A percentile compares a stretch with the other conserved stretches of the same genome.
Evolutionary conservation across 1,284 basidiomycete species (phyloP).

Genomic region (Leccinum fallax): DNA sequence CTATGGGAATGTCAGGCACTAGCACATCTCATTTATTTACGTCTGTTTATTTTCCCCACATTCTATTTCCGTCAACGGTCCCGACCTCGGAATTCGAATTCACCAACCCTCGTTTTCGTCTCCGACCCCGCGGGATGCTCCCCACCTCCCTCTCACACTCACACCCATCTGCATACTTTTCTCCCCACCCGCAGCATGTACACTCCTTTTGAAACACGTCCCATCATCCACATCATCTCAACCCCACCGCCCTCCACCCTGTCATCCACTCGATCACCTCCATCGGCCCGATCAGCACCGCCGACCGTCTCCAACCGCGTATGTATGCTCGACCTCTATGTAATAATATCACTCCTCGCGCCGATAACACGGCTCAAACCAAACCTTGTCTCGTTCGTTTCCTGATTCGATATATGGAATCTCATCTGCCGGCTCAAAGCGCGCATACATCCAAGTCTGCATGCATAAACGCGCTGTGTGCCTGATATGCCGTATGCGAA

Average conservation of each 20-base stretch:
- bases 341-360: neutral
- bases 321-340: neutral
- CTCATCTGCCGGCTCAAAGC: neutral
- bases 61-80: constrained; percentile 19
- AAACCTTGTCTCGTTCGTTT: neutral
- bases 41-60: constrained; percentile 29
- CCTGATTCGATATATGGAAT: neutral
- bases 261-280: neutral
- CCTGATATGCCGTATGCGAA: neutral
- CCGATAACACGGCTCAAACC: neutral
- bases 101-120: constrained; percentile 10
- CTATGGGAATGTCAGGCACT: constrained; percentile 35
- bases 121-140: neutral
- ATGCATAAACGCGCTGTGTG: neutral
- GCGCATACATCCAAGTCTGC: neutral
- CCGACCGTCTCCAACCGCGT: neutral
- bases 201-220: neutral
- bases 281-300: neutral
- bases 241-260: neutral
- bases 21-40: constrained; percentile 14
- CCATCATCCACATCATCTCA: neutral
- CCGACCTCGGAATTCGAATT: constrained; percentile 23
- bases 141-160: neutral
- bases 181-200: neutral
- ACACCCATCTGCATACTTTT: neutral